A percentile compares a stretch with the other conserved stretches of the same genome.
Evolutionary conservation across 805 yeast species (phyloP).

Genomic region (Cyberlindnera xishuangbannaensis): DNA sequence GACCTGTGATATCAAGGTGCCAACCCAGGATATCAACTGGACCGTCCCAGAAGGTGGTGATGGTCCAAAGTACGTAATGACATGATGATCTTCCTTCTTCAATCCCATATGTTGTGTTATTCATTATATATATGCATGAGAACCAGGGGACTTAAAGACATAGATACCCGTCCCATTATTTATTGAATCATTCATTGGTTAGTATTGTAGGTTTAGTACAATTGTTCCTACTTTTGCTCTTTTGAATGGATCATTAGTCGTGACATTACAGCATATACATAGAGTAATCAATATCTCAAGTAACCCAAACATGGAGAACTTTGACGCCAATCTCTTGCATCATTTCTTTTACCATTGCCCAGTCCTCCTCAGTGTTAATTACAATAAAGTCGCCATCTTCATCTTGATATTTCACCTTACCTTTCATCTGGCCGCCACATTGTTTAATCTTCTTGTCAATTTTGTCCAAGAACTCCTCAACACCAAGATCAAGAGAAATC

Average conservation of each 20-base stretch:
- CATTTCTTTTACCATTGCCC: conserved; percentile 79
- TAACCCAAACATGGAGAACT: conserved; percentile 38
- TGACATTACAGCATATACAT: too few species aligned
- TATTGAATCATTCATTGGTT: not conserved
- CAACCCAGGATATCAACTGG: conserved; percentile 93
- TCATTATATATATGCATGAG: too few species aligned
- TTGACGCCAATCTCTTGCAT: conserved; percentile 45
- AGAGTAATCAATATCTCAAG: conserved; percentile 19
- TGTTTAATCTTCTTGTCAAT: conserved; percentile 52
- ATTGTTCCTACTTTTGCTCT: too few species aligned
- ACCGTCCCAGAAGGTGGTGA: conserved; percentile 98
- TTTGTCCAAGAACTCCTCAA: conserved; percentile 48
- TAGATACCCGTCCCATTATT: not conserved
- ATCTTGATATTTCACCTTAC: conserved; percentile 75
- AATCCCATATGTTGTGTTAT: too few species aligned
- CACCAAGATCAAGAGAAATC: conserved; percentile 47
- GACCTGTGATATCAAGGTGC: conserved; percentile 96
- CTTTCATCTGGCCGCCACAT: conserved; percentile 41
- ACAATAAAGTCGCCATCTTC: conserved; percentile 94
- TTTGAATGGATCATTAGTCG: too few species aligned
- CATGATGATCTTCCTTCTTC: too few species aligned
- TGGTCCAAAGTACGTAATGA: conserved; percentile 93
- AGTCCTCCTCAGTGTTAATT: conserved; percentile 81
- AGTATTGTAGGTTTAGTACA: too few species aligned
- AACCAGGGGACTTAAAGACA: too few species aligned